Evolutionary conservation across 169 alveolate species (phyloP), one percentile per base, ranked within the genome.

Genomic region (Cryptosporidium parvum): DNA sequence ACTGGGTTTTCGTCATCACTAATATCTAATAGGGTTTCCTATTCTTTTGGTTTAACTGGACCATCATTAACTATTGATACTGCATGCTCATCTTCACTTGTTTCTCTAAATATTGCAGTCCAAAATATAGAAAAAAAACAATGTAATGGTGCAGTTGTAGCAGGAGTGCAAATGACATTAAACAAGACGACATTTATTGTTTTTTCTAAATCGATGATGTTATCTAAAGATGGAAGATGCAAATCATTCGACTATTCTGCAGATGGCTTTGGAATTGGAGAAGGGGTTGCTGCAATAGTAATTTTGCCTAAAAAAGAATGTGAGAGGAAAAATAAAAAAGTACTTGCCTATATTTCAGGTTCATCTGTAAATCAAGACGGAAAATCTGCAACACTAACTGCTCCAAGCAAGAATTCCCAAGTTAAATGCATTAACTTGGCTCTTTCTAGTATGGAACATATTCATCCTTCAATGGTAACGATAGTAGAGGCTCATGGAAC

Each of bases 251-350:
- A 94, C 61, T 48, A 71, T 29, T 69, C 86, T 35, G 96, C 96
- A 14, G 91, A 86, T 33, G 96, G 96, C 29, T 93, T 91, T 62
- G 93, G 92, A 23, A 85, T 94, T 8, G 96, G 96, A 14, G 96
- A 94, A 58, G 94, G 93, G 12, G 87, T 70, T 44, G 93, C 93
- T n/a, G 91, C 93, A 56, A 70, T 91, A 58, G 87, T 89, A 3
- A 69, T 93, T 23, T 59, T 73, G 18, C 93, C 93, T 10, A 53
- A 80, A 37, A 31, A 37, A 9, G 87, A 61, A 48, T 59, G 80
- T 3, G 39, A 44, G 0, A 59, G n/a, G 39, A 42, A 59, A 44
- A 80, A 80, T 39, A 65, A 59, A 42, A 80, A 51, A 51, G 23
- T 80, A 35, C 26, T 80, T 12, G 87, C 69, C 3, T 80, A 31